phyloP scores from a whole-genome alignment of 2,329 filamentous ascomycete species.

The Fusarium irregulare region DNA sequence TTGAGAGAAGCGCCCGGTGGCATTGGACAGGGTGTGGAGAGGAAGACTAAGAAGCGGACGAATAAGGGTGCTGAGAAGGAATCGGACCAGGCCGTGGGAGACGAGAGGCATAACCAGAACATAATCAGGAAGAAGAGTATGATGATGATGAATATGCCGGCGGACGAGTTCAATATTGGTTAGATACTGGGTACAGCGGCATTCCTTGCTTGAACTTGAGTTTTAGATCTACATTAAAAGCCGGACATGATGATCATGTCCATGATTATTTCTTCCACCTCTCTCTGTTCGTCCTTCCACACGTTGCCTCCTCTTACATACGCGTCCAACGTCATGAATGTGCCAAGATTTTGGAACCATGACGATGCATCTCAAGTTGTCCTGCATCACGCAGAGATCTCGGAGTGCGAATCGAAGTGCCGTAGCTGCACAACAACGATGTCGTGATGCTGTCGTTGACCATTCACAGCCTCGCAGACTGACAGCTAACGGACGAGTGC shows the following conservation, averaged over 20 bases:
- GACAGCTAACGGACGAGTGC: slow-evolving; percentile 27
- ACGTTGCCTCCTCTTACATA: neutral
- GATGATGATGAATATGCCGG: slow-evolving; percentile 73
- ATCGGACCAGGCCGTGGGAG: slow-evolving; percentile 52
- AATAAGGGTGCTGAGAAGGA: slow-evolving; percentile 50
- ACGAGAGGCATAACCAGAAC: slow-evolving; percentile 52
- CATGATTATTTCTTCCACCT: slow-evolving; percentile 14
- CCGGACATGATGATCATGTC: slow-evolving; percentile 23
- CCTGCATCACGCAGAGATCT: slow-evolving; percentile 13
- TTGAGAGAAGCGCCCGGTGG: slow-evolving; percentile 88
- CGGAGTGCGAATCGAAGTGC: slow-evolving; percentile 7
- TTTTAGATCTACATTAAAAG: slow-evolving; percentile 34
- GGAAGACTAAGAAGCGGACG: slow-evolving; percentile 56
- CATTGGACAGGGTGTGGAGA: slow-evolving; percentile 71
- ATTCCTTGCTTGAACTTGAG: slow-evolving; percentile 29
- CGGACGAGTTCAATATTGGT: slow-evolving; percentile 76
- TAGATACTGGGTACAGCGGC: slow-evolving; percentile 47
- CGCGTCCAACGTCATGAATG: slow-evolving; percentile 22
- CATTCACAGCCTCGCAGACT: slow-evolving; percentile 32
- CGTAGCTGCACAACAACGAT: slow-evolving; percentile 1
- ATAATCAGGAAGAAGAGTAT: slow-evolving; percentile 70
- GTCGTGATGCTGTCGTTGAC: slow-evolving; percentile 12
- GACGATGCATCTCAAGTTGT: slow-evolving; percentile 20
- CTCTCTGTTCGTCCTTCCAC: slow-evolving; percentile 4
- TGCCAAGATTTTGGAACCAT: slow-evolving; percentile 6